Evolutionary conservation across 345 rosid genomes (phyloP), one percentile per base, ranked within the genome.

Genomic region (Eucalyptus grandis): DNA sequence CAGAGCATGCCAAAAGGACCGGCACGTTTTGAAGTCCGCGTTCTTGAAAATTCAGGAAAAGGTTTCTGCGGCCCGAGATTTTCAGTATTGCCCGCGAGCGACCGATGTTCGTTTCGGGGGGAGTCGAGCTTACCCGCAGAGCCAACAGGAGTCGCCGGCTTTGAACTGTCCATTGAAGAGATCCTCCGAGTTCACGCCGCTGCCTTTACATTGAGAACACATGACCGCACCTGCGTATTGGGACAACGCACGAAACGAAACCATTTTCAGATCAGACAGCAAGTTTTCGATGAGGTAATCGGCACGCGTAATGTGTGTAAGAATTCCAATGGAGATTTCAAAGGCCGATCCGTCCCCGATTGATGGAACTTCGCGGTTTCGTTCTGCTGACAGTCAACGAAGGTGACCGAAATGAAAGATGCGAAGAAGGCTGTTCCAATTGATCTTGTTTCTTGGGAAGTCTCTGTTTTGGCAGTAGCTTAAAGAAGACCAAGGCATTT

Each of bases 181-280:
- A 89, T 95, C 96, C 56, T 87, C 94, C 21, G 94, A 67, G 88
- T 95, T 95, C 72, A 93, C 94, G 16, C 97, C 96, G 85, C 87
- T 89, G 3, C 97, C 97, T 90, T 94, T 92, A 89, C 96, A 95
- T 89, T 95, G 97, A 16, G 95, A 93, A 86, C 97, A 95, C 51
- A 58, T 49, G 72, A 93, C 93, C 4, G 95, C 95, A 86, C 97
- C 95, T 94, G 87, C 40, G 7, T 7, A 14, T 46, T 12, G 50
- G n/a, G 9, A 62, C 26, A 15, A 7, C 62, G 44, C 31, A 17
- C 1, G 12, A 19, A 21, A 65, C 16, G 30, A 49, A 30, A 51
- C n/a, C 86, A 6, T 11, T 6, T 21, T 40, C 7, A 21, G 85
- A 40, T 77, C 47, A 40, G 85, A 77, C 14, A 11, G 30, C 8